Percentiles rank a stretch among this genome's conserved stretches.
These are phyloP conservation scores for Neonectria ditissima DNA, from an alignment of 2,329 filamentous ascomycete species.

Conservation along the genomic window DNA sequence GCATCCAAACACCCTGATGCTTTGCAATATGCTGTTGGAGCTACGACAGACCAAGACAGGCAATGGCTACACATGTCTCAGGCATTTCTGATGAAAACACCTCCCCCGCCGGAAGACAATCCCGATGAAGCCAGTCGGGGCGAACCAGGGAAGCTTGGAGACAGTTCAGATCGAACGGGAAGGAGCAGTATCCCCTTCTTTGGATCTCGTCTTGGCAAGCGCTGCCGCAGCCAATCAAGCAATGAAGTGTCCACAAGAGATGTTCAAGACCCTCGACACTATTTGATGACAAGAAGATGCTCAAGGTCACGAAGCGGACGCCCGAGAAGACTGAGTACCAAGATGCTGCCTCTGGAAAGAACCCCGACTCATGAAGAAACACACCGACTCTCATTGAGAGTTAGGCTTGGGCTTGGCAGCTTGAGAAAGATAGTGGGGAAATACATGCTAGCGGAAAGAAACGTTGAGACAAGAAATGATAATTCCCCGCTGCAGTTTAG, in stretches of 20 bases:
- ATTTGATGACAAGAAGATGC: conserved; percentile 37
- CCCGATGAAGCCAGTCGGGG: background rate
- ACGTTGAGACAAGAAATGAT: conserved; percentile 10
- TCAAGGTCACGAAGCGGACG: conserved; percentile 32
- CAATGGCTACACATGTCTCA: conserved; percentile 37
- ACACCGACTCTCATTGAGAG: conserved; percentile 26
- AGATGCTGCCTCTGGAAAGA: conserved; percentile 43
- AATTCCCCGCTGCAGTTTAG: conserved; percentile 36
- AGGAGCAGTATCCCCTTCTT: background rate
- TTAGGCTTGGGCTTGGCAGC: conserved; percentile 15
- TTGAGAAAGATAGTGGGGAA: conserved; percentile 27
- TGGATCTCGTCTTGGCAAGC: conserved; percentile 20
- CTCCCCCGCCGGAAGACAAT: conserved; percentile 25
- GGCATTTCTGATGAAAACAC: conserved; percentile 33
- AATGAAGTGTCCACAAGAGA: conserved; percentile 11
- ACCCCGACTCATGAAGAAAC: conserved; percentile 36
- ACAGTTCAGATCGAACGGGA: background rate
- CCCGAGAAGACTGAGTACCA: conserved; percentile 38
- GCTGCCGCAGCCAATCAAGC: conserved; percentile 22
- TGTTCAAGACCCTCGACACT: conserved; percentile 33
- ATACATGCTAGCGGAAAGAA: conserved; percentile 24
- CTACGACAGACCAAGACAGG: conserved; percentile 6
- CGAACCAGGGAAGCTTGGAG: conserved; percentile 4
- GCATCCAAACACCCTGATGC: conserved; percentile 1
- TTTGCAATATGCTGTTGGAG: background rate